Conservation (phyloP, 192 early-diverging fungal genomes). For the Thamnidium elegans region DNA sequence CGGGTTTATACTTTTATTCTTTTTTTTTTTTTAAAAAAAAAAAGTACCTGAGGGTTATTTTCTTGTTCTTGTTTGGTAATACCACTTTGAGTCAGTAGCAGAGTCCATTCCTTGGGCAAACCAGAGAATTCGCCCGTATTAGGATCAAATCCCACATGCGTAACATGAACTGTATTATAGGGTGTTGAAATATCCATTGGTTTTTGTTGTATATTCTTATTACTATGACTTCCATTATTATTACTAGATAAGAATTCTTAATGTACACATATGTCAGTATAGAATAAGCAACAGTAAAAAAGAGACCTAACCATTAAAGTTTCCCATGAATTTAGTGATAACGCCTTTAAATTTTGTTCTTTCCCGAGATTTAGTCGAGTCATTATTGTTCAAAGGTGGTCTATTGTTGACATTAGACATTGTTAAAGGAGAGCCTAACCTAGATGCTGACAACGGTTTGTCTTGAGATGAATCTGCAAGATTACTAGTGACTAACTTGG, state of each 20-base stretch:
- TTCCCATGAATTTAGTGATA: slow-evolving; percentile 43
- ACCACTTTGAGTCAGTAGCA: slow-evolving; percentile 85
- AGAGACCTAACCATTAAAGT: slow-evolving; percentile 37
- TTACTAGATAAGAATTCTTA: slow-evolving; percentile 18
- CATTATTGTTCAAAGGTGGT: not conserved
- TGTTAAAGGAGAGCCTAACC: not conserved
- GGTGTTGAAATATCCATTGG: slow-evolving; percentile 85
- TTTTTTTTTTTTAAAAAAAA: slow-evolving; percentile 28
- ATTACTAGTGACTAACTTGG: slow-evolving; percentile 15
- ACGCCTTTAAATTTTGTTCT: slow-evolving; percentile 42
- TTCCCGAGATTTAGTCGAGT: slow-evolving; percentile 2
- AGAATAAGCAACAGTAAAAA: not conserved
- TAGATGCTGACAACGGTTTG: not conserved
- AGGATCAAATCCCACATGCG: slow-evolving; percentile 96
- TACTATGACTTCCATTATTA: slow-evolving; percentile 2
- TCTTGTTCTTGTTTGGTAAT: slow-evolving; percentile 94
- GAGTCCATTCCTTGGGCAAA: slow-evolving; percentile 89
- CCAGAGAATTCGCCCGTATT: slow-evolving; percentile 96
- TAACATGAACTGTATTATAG: slow-evolving; percentile 94
- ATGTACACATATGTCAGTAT: not conserved
- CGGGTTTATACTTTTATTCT: no score
- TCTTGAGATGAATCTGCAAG: slow-evolving; percentile 3
- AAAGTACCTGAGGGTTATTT: slow-evolving; percentile 74
- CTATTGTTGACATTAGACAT: not conserved
- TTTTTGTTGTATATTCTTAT: slow-evolving; percentile 31